phyloP scores from a whole-genome alignment of 305 asterid species.

The Solanum chacoense region DNA sequence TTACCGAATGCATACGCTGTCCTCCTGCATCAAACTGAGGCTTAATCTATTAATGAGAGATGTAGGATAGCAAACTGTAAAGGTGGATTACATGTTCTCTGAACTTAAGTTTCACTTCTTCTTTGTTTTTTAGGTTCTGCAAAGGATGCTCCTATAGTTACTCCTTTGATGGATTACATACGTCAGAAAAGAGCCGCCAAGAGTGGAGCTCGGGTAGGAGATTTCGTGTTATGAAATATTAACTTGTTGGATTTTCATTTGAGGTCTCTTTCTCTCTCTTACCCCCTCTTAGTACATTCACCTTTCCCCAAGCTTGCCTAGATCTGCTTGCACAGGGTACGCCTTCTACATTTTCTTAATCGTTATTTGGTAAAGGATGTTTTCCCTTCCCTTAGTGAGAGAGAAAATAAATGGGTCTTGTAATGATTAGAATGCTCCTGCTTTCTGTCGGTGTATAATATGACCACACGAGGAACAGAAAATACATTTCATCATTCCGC shows the following conservation, averaged over 20 bases:
- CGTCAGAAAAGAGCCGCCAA: conserved; percentile 92
- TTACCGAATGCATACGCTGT: background rate
- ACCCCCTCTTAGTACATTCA: background rate
- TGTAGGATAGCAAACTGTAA: background rate
- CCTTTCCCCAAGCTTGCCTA: background rate
- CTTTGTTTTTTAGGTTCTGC: conserved; percentile 46
- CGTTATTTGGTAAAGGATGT: background rate
- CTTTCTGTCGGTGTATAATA: background rate
- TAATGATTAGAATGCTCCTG: background rate
- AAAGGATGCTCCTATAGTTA: conserved; percentile 66
- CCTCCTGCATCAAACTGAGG: background rate
- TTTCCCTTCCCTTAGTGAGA: background rate
- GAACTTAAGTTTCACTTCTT: background rate
- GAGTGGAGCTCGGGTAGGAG: conserved; percentile 77
- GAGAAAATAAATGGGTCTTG: background rate
- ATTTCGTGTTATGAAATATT: conserved; percentile 2
- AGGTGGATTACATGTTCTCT: conserved; percentile 1
- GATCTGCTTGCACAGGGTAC: background rate
- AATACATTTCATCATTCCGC: background rate
- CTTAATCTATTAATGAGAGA: conserved; percentile 1
- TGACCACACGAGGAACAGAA: background rate
- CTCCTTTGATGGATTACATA: conserved; percentile 84
- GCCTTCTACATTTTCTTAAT: background rate
- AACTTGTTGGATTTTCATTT: background rate
- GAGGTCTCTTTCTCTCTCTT: background rate